A percentile compares a stretch with the other conserved stretches of the same genome.
phyloP scores from a whole-genome alignment of 2,329 filamentous ascomycete genomes.

The Myrmaecium sp. region DNA sequence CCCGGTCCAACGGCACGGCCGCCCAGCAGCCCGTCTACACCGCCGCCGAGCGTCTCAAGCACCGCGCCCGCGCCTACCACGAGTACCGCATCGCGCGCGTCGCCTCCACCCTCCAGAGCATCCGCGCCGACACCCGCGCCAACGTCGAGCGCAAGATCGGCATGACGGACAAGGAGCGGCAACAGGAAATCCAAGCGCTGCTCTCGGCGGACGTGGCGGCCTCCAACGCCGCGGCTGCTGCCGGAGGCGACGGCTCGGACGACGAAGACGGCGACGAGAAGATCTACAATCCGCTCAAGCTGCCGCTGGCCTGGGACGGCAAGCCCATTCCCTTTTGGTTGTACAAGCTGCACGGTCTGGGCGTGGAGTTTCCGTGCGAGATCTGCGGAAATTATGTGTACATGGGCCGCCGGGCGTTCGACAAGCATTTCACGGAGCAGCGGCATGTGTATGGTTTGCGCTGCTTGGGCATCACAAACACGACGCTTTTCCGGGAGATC shows the following conservation, averaged over 20 bases:
- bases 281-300: constrained; percentile 91
- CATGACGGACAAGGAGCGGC: constrained; percentile 91
- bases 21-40: background rate
- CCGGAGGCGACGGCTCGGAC: constrained; percentile 48
- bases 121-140: constrained; percentile 74
- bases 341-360: constrained; percentile 88
- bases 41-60: constrained; percentile 41
- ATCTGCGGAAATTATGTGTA: constrained; percentile 99
- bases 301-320: constrained; percentile 93
- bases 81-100: constrained; percentile 72
- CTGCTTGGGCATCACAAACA: constrained; percentile 84
- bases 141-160: constrained; percentile 94
- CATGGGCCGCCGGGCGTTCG: constrained; percentile 88
- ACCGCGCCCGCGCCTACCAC: constrained; percentile 76
- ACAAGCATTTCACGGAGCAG: constrained; percentile 96
- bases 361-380: constrained; percentile 89
- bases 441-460: constrained; percentile 87
- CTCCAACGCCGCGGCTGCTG: constrained; percentile 27
- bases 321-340: constrained; percentile 99
- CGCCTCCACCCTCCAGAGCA: constrained; percentile 65
- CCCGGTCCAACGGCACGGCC: constrained; percentile 1
- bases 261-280: constrained; percentile 51
- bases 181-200: constrained; percentile 81
- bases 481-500: constrained; percentile 83
- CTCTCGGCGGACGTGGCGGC: too few species aligned